phyloP scores from a whole-genome alignment of 2,329 filamentous ascomycete species.

The Proliferodiscus dingleyae region DNA sequence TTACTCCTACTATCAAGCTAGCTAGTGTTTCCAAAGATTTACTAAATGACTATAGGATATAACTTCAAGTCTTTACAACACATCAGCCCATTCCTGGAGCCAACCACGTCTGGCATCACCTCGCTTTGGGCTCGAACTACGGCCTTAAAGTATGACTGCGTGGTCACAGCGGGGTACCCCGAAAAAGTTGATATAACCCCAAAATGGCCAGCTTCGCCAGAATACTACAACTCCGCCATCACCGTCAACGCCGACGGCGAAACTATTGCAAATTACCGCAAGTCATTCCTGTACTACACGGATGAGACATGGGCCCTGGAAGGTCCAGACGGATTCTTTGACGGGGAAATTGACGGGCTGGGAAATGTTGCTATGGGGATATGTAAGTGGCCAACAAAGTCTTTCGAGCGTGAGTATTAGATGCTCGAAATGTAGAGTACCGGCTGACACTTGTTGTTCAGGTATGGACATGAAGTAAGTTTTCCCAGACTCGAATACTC shows the following conservation, averaged over 20 bases:
- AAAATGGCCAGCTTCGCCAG: conserved; percentile 45
- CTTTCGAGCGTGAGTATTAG: conserved; percentile 8
- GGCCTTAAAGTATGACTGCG: conserved; percentile 62
- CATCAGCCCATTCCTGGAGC: conserved; percentile 66
- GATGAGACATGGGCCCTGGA: conserved; percentile 60
- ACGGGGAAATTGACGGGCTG: conserved; percentile 40
- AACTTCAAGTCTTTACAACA: conserved; percentile 68
- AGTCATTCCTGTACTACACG: conserved; percentile 52
- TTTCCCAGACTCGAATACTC: too few species aligned
- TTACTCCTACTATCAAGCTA: too few species aligned
- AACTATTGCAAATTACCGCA: conserved; percentile 56
- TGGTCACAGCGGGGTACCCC: conserved; percentile 69
- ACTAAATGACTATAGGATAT: conserved; percentile 45
- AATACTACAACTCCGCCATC: conserved; percentile 53
- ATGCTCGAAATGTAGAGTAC: background rate
- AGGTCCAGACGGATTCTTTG: conserved; percentile 46
- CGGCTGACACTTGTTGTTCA: conserved; percentile 17
- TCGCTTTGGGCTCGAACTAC: conserved; percentile 66
- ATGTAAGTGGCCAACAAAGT: conserved; percentile 38
- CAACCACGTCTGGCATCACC: conserved; percentile 57
- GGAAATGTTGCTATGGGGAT: conserved; percentile 55
- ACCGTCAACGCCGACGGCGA: conserved; percentile 55
- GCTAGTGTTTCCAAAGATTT: too few species aligned
- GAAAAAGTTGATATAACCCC: conserved; percentile 54
- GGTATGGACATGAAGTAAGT: conserved; percentile 58